Conservation (phyloP, 495 filamentous ascomycete genomes). For the Xanthoparmelia taractica region DNA sequence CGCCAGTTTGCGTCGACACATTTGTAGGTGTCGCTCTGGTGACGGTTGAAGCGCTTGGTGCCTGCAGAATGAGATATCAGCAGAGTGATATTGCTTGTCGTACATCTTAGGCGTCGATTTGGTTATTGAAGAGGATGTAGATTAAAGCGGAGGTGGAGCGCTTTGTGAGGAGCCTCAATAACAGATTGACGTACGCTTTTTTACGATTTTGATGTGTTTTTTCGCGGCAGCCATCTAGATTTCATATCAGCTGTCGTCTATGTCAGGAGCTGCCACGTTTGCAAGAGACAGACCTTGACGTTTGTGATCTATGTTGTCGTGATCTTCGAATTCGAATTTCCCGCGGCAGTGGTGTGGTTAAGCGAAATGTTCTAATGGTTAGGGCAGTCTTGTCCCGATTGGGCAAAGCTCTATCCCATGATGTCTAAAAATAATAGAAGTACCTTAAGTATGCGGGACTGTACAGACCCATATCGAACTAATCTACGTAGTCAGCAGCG, state of each 20-base stretch:
- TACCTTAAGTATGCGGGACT: neutral
- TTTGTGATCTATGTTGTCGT: neutral
- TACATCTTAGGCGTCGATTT: neutral
- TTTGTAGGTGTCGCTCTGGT: constrained; percentile 95
- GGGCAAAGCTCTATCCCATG: no score
- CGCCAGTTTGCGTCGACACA: constrained; percentile 81
- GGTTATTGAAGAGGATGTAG: neutral
- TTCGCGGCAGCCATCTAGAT: constrained; percentile 92
- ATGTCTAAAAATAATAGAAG: no score
- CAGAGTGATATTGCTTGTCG: no score
- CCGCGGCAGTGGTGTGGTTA: neutral
- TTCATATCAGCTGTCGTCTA: constrained; percentile 1
- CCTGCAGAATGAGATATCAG: constrained; percentile 41
- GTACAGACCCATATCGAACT: neutral
- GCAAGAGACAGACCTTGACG: constrained; percentile 13
- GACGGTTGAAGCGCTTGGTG: constrained; percentile 85
- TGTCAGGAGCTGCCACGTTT: neutral
- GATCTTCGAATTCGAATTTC: constrained; percentile 1
- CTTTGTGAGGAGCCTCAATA: neutral
- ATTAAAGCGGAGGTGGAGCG: neutral
- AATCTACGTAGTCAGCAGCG: neutral
- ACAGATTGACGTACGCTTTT: constrained; percentile 78
- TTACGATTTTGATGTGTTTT: constrained; percentile 98
- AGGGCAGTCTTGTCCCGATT: neutral
- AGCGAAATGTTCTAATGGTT: neutral